Percentiles rank a stretch among this genome's conserved stretches.
phyloP scores from a whole-genome alignment of 2,329 filamentous ascomycete species.

The Penicillium hordei region DNA sequence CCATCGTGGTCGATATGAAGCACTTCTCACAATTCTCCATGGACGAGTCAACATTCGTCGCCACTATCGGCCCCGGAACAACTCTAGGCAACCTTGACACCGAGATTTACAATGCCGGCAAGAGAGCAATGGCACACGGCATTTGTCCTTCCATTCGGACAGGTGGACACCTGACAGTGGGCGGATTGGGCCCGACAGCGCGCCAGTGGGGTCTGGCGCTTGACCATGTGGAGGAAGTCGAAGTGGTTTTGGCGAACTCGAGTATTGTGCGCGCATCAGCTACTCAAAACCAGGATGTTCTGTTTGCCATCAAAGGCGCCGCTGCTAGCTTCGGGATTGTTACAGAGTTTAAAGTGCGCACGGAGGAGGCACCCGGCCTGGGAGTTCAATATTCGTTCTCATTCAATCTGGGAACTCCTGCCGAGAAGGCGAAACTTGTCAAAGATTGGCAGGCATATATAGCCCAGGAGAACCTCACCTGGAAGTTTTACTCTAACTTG shows the following conservation, averaged over 20 bases:
- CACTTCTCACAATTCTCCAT: not conserved
- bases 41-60: not conserved
- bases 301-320: slow-evolving; percentile 39
- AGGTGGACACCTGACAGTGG: slow-evolving; percentile 39
- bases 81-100: not conserved
- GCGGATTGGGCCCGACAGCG: slow-evolving; percentile 39
- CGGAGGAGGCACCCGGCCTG: slow-evolving; percentile 38
- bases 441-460: slow-evolving; percentile 60
- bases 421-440: slow-evolving; percentile 53
- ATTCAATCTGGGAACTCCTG: slow-evolving; percentile 50
- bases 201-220: slow-evolving; percentile 53
- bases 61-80: not conserved
- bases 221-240: slow-evolving; percentile 50
- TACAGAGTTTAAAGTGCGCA: slow-evolving; percentile 41
- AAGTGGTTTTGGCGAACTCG: slow-evolving; percentile 49
- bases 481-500: slow-evolving; percentile 59
- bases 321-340: slow-evolving; percentile 41
- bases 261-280: slow-evolving; percentile 34
- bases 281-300: slow-evolving; percentile 33
- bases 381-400: slow-evolving; percentile 60
- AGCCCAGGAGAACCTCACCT: slow-evolving; percentile 55
- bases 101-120: not conserved
- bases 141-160: not conserved
- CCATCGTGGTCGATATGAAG: not conserved
- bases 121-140: not conserved